Conservation (phyloP, 2,329 filamentous ascomycete species). For the Colletotrichum sp. region DNA sequence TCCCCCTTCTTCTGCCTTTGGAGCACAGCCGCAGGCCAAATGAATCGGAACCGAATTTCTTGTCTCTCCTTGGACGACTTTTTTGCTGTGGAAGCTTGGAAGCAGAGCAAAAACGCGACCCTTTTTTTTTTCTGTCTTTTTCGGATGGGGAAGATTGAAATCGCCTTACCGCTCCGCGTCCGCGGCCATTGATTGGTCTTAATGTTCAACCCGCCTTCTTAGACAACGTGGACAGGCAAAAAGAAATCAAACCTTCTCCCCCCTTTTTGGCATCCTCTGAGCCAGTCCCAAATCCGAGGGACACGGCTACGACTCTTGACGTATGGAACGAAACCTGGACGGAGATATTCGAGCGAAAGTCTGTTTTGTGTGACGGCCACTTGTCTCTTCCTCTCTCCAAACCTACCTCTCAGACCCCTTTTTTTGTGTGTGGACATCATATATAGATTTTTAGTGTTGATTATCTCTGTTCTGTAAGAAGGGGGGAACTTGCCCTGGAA, state of each 20-base stretch:
- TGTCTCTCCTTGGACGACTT: neutral
- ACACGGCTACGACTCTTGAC: conserved; percentile 3
- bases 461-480: conserved; percentile 15
- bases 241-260: conserved; percentile 7
- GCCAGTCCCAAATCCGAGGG: neutral
- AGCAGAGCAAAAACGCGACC: neutral
- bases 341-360: conserved; percentile 16
- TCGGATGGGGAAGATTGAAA: conserved; percentile 2
- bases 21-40: neutral
- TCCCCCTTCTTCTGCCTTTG: neutral
- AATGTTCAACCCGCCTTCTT: conserved; percentile 7
- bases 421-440: conserved; percentile 12
- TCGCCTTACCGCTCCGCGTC: neutral
- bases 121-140: neutral
- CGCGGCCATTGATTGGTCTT: conserved; percentile 13
- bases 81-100: neutral
- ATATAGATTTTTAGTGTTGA: conserved; percentile 19
- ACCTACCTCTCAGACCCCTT: neutral
- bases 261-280: neutral
- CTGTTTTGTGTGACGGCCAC: conserved; percentile 9
- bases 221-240: conserved; percentile 11
- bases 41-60: neutral
- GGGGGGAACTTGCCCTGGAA: conserved; percentile 4
- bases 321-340: conserved; percentile 7
- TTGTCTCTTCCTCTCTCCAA: neutral